Base-by-base conservation (phyloP, 148 eudicot genomes). In the Chenopodium berlandieri region DNA sequence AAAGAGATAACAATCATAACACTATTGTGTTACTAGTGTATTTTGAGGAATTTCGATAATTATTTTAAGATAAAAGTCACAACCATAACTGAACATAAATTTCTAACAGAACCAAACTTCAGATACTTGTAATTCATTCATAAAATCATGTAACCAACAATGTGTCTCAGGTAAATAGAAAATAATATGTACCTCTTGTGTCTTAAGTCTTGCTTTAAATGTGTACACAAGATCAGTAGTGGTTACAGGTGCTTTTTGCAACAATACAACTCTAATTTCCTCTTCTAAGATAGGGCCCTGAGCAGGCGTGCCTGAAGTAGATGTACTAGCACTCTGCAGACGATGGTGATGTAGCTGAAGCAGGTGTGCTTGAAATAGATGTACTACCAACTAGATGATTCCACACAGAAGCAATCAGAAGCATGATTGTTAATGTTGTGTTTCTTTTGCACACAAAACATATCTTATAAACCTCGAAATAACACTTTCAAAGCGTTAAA, bases 201-300 rank as follows among this genome's bases (percentile, higher is more conserved):
- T 25, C 82, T 86, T 91, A 50, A 96, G 86, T 86, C 99, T 88
- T 34, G 97, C 88, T 90, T 88, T 96, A 78, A 96, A 96, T 78
- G 80, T 87, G 67, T 84, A 91, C 58, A 96, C 98, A 75, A 96
- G 94, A 82, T 94, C 99, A 81, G 87, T 90, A 8, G 99, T 92
- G 72, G 98, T 96, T 71, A 96, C 89, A 23, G 92, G 91, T 44
- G 89, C 89, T 81, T 87, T 89, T 79, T 89, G 95, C 83, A 87
- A 4, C 69, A 96, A 78, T 52, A 96, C 97, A 11, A 92, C 92
- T 81, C 90, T 89, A 25, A 96, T 96, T 87, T 96, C 99, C 50
- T 96, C 98, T 87, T 94, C 99, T 30, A 93, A 78, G 78, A 96
- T 98, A 83, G 97, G 98, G 75, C 94, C 98, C 80, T 91, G 68